Conservation (phyloP, 129 eudicot species). For the Tagetes erecta region DNA sequence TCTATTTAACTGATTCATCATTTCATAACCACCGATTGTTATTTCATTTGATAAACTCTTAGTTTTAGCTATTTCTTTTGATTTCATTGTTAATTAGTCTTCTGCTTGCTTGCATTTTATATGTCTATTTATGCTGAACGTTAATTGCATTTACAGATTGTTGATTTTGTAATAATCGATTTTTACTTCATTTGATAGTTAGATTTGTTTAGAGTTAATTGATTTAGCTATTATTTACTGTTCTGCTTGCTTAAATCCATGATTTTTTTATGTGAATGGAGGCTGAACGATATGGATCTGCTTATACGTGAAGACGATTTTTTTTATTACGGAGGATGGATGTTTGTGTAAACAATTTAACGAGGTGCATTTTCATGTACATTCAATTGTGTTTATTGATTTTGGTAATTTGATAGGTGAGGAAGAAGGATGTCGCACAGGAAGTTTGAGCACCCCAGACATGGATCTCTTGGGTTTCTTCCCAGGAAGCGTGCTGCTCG, state of each 20-base stretch:
- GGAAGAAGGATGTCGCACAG: conserved; percentile 54
- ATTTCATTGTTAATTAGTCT: not conserved
- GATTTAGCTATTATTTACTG: not conserved
- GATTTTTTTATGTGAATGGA: not conserved
- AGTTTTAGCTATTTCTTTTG: not conserved
- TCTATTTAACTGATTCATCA: not conserved
- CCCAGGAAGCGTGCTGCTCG: conserved; percentile 68
- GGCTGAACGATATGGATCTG: not conserved
- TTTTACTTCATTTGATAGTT: not conserved
- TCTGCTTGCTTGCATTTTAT: not conserved
- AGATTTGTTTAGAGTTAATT: not conserved
- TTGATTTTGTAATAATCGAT: not conserved
- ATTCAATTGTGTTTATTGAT: not conserved
- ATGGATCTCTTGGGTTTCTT: conserved; percentile 56
- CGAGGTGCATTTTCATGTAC: not conserved
- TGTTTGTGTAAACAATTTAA: not conserved
- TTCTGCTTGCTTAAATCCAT: not conserved
- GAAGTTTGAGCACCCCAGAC: conserved; percentile 60
- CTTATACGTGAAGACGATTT: not conserved
- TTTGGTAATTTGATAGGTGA: not conserved
- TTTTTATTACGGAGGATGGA: not conserved
- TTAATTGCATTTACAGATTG: not conserved
- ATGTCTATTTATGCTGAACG: not conserved
- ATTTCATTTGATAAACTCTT: not conserved
- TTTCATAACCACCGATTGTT: not conserved